Percentiles rank a stretch among this genome's conserved stretches.
Conservation (phyloP, 176 grass and related monocot genomes). For the Ampelocalamus luodianensis region DNA sequence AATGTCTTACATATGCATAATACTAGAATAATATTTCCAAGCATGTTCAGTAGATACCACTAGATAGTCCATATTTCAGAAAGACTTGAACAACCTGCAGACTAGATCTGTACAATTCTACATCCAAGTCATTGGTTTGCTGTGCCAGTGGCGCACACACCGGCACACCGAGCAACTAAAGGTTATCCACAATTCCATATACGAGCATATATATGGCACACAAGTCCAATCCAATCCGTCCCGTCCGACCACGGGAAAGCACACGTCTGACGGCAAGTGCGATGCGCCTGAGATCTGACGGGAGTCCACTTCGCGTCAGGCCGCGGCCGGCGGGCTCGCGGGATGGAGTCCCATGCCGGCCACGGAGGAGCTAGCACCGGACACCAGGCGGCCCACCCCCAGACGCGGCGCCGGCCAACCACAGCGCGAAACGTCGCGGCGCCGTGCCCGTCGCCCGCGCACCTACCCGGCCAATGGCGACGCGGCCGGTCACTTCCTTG, state of each 20-base stretch:
- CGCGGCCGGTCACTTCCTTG: constrained; percentile 27
- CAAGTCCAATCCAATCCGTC: constrained; percentile 42
- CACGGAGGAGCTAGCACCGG: constrained; percentile 11
- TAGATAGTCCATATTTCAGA: neutral
- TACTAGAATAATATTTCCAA: neutral
- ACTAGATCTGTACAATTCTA: too few relatives aligned
- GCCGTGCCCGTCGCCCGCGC: constrained; percentile 5
- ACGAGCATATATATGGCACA: constrained; percentile 10
- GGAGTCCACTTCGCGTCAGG: neutral
- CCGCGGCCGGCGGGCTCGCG: neutral
- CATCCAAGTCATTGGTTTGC: neutral
- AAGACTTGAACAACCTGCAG: too few relatives aligned
- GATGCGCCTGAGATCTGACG: neutral
- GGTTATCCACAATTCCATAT: neutral
- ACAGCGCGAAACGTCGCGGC: constrained; percentile 45
- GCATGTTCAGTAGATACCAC: neutral
- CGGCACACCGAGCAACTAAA: neutral
- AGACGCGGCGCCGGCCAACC: constrained; percentile 46
- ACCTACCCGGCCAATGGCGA: constrained; percentile 17
- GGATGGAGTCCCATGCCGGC: constrained; percentile 20
- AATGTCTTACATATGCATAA: neutral
- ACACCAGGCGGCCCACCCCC: neutral
- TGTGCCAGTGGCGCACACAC: neutral
- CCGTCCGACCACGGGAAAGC: neutral
- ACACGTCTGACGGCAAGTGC: neutral